phyloP scores from a whole-genome alignment of 306 rosid species.

The Vigna reflexopilosa region DNA sequence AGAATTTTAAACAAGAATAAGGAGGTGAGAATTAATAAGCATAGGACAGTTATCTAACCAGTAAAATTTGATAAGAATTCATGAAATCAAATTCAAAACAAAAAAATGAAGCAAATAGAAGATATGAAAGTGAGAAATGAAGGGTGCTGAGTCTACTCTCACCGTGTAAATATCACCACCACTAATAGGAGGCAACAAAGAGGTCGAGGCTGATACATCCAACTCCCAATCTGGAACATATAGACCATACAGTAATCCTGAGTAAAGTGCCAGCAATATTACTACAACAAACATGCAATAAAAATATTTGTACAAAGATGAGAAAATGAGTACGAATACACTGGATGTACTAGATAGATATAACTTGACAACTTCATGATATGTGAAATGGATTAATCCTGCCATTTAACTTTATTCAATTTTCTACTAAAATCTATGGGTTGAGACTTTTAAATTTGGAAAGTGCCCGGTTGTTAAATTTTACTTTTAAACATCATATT shows the following conservation, averaged over 20 bases:
- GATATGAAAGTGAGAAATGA: conserved; percentile 1
- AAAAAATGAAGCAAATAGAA: conserved; percentile 22
- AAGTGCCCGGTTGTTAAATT: neutral
- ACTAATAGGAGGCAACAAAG: conserved; percentile 47
- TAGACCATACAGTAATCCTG: conserved; percentile 70
- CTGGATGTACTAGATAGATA: neutral
- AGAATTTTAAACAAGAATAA: conserved; percentile 1
- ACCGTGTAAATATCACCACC: conserved; percentile 62
- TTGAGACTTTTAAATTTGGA: neutral
- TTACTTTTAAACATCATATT: neutral
- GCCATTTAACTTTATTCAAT: conserved; percentile 13
- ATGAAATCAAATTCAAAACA: conserved; percentile 29
- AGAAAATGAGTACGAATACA: conserved; percentile 4
- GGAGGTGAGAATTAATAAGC: conserved; percentile 2
- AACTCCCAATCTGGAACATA: conserved; percentile 97
- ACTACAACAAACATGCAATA: conserved; percentile 63
- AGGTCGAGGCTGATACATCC: conserved; percentile 49
- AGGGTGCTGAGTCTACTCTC: conserved; percentile 39
- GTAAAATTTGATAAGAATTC: conserved; percentile 12
- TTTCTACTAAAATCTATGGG: conserved; percentile 11
- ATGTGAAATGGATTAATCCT: conserved; percentile 22
- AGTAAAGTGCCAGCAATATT: conserved; percentile 66
- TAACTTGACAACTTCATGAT: neutral
- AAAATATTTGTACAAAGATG: conserved; percentile 5
- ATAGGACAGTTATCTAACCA: conserved; percentile 5